Evolutionary conservation across 768 basidiomycete genomes (phyloP).

Genomic region (Serpula lacrymans): DNA sequence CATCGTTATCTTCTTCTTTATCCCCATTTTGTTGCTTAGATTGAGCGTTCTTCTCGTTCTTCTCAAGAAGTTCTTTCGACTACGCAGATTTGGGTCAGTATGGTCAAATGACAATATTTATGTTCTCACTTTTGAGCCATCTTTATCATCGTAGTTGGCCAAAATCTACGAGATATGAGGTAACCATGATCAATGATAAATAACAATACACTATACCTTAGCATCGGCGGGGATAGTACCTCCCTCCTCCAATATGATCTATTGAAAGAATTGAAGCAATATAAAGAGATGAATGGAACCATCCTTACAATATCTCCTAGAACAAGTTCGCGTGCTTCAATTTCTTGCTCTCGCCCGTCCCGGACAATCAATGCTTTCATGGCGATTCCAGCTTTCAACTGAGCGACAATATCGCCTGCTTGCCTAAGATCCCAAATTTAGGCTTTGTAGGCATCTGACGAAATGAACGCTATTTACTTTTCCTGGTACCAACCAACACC

Average conservation of each 20-base stretch:
- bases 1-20: conserved; percentile 18
- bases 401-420: conserved; percentile 46
- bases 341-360: conserved; percentile 37
- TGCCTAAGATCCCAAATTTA: conserved; percentile 17
- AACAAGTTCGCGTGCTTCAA: conserved; percentile 42
- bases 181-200: background rate
- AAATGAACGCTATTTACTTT: conserved; percentile 21
- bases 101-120: conserved; percentile 12
- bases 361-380: conserved; percentile 38
- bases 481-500: conserved; percentile 46
- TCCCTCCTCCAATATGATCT: conserved; percentile 40
- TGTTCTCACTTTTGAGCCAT: conserved; percentile 21
- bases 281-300: background rate
- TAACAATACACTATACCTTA: conserved; percentile 18
- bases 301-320: conserved; percentile 38
- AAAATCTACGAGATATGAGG: conserved; percentile 33
- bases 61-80: conserved; percentile 11
- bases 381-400: conserved; percentile 48
- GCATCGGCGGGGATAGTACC: conserved; percentile 44
- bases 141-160: conserved; percentile 38
- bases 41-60: conserved; percentile 4
- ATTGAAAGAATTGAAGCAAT: background rate
- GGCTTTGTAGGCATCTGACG: background rate
- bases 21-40: background rate
- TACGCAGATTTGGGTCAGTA: conserved; percentile 11